Evolutionary conservation across 441 rosid genomes (phyloP).

Genomic region (Populus tomentosa): DNA sequence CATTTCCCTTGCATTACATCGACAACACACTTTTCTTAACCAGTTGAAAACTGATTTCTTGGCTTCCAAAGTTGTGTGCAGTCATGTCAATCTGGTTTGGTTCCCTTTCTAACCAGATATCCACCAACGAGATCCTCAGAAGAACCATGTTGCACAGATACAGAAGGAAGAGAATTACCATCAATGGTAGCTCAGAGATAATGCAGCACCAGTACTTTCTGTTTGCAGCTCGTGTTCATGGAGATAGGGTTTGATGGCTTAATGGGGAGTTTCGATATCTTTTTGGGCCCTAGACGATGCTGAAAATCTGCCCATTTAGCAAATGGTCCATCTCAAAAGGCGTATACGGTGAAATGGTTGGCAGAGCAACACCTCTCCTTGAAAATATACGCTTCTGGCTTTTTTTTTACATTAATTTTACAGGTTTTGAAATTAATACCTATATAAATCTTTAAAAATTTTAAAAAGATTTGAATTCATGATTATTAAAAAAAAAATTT

Average conservation of each 20-base stretch:
- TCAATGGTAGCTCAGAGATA: not conserved
- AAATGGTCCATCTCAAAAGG: constrained; percentile 8
- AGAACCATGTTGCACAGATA: not conserved
- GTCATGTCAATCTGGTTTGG: not conserved
- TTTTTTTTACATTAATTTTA: too few relatives aligned
- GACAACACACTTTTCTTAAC: too few relatives aligned
- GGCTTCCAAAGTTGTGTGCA: not conserved
- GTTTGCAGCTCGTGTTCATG: not conserved
- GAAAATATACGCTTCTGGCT: not conserved
- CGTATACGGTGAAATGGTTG: not conserved
- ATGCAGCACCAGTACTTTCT: not conserved
- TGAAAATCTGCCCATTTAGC: constrained; percentile 2
- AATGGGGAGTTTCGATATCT: not conserved
- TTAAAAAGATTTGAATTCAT: too few relatives aligned
- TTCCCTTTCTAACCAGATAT: too few relatives aligned
- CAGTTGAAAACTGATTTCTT: too few relatives aligned
- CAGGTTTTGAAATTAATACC: too few relatives aligned
- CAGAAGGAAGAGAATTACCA: not conserved
- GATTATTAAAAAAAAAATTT: rapidly evolving
- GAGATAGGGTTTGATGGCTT: not conserved
- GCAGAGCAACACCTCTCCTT: not conserved
- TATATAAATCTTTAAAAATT: too few relatives aligned
- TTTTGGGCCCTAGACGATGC: too few relatives aligned
- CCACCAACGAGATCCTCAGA: not conserved
- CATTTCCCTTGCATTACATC: too few relatives aligned